Percentiles rank a stretch among this genome's conserved stretches.
These are phyloP conservation scores for Rhodofomes roseus DNA, from an alignment of 1,284 basidiomycete species.

Conservation along the genomic window DNA sequence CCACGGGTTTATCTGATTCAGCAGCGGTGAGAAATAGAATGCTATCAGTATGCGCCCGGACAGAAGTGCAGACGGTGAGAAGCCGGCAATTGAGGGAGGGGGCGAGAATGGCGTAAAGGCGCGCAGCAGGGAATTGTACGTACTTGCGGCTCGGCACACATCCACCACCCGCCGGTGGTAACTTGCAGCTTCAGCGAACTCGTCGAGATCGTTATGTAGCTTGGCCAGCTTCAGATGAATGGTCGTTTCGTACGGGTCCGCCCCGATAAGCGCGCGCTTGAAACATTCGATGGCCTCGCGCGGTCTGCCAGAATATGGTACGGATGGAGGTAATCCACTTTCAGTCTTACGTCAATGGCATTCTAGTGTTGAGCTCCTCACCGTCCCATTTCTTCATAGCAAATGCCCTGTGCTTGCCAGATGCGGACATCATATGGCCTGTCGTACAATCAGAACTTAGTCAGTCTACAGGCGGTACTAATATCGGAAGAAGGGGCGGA, in stretches of 20 bases:
- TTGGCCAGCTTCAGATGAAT: slow-evolving; percentile 78
- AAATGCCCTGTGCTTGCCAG: slow-evolving; percentile 93
- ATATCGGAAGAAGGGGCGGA: slow-evolving; percentile 4
- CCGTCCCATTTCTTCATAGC: slow-evolving; percentile 90
- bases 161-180: slow-evolving; percentile 76
- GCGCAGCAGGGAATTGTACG: slow-evolving; percentile 5
- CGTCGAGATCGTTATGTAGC: slow-evolving; percentile 67
- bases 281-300: slow-evolving; percentile 88
- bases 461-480: slow-evolving; percentile 4
- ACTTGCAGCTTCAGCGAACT: slow-evolving; percentile 60
- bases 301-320: slow-evolving; percentile 40
- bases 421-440: slow-evolving; percentile 96
- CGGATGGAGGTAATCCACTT: not conserved
- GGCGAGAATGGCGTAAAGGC: not conserved
- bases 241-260: slow-evolving; percentile 75
- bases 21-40: not conserved
- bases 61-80: not conserved
- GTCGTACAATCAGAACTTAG: not conserved
- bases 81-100: not conserved
- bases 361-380: slow-evolving; percentile 25
- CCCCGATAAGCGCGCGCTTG: slow-evolving; percentile 83
- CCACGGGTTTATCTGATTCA: slow-evolving; percentile 56
- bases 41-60: slow-evolving; percentile 3
- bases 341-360: not conserved
- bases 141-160: slow-evolving; percentile 60